These are phyloP conservation scores for Colletotrichum paranaense DNA, from an alignment of 2,329 filamentous ascomycete species.

Conservation along the genomic window DNA sequence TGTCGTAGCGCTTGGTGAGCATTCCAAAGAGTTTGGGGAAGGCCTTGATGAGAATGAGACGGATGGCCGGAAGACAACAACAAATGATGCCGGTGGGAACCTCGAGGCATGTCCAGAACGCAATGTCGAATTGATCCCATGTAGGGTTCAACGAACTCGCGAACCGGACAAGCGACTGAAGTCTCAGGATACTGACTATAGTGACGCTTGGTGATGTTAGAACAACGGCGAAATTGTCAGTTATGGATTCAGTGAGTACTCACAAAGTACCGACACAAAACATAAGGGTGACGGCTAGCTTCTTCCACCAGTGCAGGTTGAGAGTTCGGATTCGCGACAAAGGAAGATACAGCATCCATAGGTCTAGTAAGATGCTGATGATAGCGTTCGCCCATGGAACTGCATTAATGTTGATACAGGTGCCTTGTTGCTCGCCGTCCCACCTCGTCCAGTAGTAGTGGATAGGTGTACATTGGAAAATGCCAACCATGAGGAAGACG, in stretches of 20 bases:
- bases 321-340: conserved; percentile 50
- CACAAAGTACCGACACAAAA: conserved; percentile 56
- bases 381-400: conserved; percentile 55
- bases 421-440: conserved; percentile 51
- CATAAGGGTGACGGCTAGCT: conserved; percentile 54
- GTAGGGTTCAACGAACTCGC: conserved; percentile 43
- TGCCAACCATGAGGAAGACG: conserved; percentile 45
- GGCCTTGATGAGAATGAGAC: conserved; percentile 29
- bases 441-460: conserved; percentile 54
- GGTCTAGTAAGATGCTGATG: conserved; percentile 54
- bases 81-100: conserved; percentile 30
- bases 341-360: conserved; percentile 55
- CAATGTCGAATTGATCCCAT: conserved; percentile 43
- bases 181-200: conserved; percentile 44
- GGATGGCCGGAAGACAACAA: conserved; percentile 28
- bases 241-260: conserved; percentile 27
- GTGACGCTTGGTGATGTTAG: conserved; percentile 41
- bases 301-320: conserved; percentile 52
- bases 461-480: conserved; percentile 54
- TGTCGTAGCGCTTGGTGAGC: conserved; percentile 19
- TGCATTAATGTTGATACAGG: conserved; percentile 52
- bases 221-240: background rate
- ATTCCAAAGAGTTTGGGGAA: conserved; percentile 22
- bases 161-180: conserved; percentile 43
- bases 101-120: conserved; percentile 32